These are phyloP conservation scores for Fusarium multiceps DNA, from an alignment of 2,329 filamentous ascomycete genomes.

Conservation along the genomic window DNA sequence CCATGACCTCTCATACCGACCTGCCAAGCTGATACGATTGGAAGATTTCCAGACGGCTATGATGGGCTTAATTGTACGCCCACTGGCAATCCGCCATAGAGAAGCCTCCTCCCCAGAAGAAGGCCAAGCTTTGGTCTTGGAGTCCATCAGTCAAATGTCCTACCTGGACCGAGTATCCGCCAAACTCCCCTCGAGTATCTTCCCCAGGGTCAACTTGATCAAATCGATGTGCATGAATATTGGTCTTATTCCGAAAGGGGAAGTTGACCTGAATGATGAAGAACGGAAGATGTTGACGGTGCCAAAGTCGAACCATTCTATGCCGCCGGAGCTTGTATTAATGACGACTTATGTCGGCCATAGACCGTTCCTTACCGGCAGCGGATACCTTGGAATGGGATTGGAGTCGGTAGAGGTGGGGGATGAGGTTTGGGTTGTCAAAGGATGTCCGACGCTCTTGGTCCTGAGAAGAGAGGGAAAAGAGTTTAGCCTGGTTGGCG, in stretches of 20 bases:
- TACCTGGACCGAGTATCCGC: neutral
- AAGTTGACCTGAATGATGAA: accelerated
- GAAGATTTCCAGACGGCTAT: neutral
- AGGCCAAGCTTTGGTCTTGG: accelerated
- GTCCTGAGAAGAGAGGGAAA: accelerated
- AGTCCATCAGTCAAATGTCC: accelerated
- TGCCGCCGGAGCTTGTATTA: neutral
- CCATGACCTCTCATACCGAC: neutral
- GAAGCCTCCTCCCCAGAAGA: neutral
- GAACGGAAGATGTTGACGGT: neutral
- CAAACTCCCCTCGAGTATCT: neutral
- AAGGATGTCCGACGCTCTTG: neutral
- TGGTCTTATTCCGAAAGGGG: accelerated
- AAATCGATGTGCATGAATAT: neutral
- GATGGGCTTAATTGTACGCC: too few species aligned
- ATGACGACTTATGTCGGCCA: accelerated
- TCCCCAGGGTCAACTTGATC: neutral
- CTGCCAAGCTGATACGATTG: neutral
- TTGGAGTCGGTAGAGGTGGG: neutral
- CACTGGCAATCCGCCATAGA: too few species aligned
- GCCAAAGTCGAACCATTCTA: neutral
- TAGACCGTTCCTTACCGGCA: neutral
- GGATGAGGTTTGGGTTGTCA: slow-evolving; percentile 5
- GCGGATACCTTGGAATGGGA: neutral
- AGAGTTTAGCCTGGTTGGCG: neutral